Evolutionary conservation across 129 eudicot species (phyloP).

Genomic region (Rutidosis leptorrhynchoides): DNA sequence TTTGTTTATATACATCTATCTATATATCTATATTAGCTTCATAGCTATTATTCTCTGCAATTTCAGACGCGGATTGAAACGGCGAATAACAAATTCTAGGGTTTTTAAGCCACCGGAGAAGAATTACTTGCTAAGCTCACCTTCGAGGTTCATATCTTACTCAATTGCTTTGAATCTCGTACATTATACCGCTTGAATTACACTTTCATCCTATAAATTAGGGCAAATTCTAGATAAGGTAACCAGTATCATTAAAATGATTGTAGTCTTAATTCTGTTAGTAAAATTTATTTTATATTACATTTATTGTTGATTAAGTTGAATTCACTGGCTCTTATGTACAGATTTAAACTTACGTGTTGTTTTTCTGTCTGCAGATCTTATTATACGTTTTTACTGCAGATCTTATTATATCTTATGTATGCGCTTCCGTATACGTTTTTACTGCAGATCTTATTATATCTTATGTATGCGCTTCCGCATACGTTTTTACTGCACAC

Average conservation of each 20-base stretch:
- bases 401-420: too few species aligned
- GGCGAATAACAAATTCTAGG: neutral
- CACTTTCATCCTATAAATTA: neutral
- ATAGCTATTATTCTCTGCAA: conserved; percentile 28
- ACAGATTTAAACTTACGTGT: too few species aligned
- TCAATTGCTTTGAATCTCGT: neutral
- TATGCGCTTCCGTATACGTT: too few species aligned
- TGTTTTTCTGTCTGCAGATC: too few species aligned
- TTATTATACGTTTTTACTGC: too few species aligned
- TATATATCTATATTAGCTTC: conserved; percentile 27
- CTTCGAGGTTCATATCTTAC: conserved; percentile 29
- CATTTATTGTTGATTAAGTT: neutral
- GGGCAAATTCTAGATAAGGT: neutral
- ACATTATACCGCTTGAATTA: conserved; percentile 13
- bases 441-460: too few species aligned
- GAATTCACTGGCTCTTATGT: too few species aligned
- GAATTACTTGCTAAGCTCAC: conserved; percentile 39
- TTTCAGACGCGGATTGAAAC: conserved; percentile 19
- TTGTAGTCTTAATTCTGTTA: too few species aligned
- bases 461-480: too few species aligned
- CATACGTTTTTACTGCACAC: too few species aligned
- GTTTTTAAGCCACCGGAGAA: conserved; percentile 28
- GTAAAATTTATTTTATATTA: neutral
- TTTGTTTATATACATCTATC: too few species aligned
- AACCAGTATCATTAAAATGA: neutral